A percentile compares a stretch with the other conserved stretches of the same genome.
Conservation (phyloP, 148 eudicot species). For the Fagopyrum tataricum region DNA sequence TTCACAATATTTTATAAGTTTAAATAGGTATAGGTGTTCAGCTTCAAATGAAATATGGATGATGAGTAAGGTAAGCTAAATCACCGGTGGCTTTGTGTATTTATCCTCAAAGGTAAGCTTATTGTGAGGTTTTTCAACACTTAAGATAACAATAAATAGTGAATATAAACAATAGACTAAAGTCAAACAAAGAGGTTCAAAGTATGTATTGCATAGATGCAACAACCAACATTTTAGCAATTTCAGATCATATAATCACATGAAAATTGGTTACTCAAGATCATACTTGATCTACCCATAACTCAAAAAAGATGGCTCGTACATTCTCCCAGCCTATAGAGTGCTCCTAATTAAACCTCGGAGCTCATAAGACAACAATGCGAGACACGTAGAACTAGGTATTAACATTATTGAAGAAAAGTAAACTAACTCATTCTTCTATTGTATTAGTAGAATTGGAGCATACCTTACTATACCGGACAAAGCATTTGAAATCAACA, state of each 20-base stretch:
- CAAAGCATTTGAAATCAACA: slow-evolving; percentile 80
- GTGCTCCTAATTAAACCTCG: background rate
- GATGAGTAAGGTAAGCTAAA: no score
- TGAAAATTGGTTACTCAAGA: background rate
- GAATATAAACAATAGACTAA: background rate
- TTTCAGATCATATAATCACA: background rate
- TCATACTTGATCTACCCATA: background rate
- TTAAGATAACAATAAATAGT: background rate
- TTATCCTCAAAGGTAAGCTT: no score
- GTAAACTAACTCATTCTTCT: background rate
- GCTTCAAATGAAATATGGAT: no score
- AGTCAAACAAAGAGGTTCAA: background rate
- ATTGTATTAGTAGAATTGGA: background rate
- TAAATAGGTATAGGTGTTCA: no score
- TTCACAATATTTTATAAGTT: background rate
- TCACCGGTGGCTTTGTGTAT: background rate
- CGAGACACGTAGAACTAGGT: background rate
- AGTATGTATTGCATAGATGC: background rate
- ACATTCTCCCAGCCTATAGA: background rate
- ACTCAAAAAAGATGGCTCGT: background rate
- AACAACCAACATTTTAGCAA: background rate
- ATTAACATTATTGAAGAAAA: background rate
- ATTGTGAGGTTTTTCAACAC: background rate
- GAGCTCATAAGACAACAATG: background rate
- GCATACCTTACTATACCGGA: slow-evolving; percentile 68